phyloP scores from a whole-genome alignment of 1,284 basidiomycete species.

The Coniophora puteana region DNA sequence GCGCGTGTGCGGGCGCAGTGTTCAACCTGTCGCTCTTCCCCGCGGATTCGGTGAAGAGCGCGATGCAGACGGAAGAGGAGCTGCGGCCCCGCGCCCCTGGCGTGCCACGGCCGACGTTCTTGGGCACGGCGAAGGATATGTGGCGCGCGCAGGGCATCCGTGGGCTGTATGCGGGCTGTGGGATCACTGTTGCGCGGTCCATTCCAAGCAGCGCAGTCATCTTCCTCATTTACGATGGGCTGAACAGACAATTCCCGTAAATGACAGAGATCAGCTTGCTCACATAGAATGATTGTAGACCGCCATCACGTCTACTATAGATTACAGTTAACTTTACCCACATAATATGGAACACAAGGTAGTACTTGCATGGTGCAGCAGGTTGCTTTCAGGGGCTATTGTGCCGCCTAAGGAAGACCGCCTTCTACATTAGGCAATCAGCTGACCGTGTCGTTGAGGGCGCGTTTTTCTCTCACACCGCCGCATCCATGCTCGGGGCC shows the following conservation, averaged over 20 bases:
- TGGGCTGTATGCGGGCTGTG: constrained; percentile 95
- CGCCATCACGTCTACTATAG: too few relatives aligned
- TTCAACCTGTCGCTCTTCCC: constrained; percentile 90
- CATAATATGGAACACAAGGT: too few relatives aligned
- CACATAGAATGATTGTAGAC: too few relatives aligned
- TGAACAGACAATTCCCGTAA: constrained; percentile 55
- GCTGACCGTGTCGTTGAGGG: too few relatives aligned
- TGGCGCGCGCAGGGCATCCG: constrained; percentile 74
- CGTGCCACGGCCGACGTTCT: constrained; percentile 51
- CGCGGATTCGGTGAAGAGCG: constrained; percentile 92
- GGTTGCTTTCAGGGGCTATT: too few relatives aligned
- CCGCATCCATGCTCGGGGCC: too few relatives aligned
- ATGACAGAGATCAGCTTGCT: too few relatives aligned
- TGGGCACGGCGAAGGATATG: constrained; percentile 70
- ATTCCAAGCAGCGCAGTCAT: constrained; percentile 91
- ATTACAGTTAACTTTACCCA: too few relatives aligned
- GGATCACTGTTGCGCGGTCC: constrained; percentile 84
- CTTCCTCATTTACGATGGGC: constrained; percentile 85
- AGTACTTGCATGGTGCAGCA: too few relatives aligned
- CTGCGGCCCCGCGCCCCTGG: constrained; percentile 52
- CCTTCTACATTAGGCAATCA: too few relatives aligned
- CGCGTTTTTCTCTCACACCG: too few relatives aligned
- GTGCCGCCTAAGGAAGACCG: too few relatives aligned
- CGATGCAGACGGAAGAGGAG: constrained; percentile 94
- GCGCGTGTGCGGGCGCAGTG: constrained; percentile 82